A percentile compares a stretch with the other conserved stretches of the same genome.
Conservation (phyloP, 441 rosid species). For the Pelargonium fulgidum region DNA sequence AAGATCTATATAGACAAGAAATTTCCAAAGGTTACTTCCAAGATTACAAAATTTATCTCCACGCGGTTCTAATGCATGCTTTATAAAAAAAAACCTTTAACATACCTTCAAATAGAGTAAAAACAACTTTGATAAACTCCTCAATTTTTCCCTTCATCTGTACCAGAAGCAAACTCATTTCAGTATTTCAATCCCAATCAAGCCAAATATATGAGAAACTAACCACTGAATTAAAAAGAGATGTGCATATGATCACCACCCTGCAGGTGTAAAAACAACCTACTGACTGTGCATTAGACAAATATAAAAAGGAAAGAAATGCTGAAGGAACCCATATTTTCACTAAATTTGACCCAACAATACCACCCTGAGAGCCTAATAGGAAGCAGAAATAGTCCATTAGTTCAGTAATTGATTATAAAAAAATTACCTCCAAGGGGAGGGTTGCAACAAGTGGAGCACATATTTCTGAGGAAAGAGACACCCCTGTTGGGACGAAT, state of each 20-base stretch:
- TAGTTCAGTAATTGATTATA: constrained; percentile 11
- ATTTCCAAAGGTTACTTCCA: constrained; percentile 17
- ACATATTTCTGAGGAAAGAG: constrained; percentile 42
- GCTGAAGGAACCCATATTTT: too few species aligned
- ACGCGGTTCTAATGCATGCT: background rate
- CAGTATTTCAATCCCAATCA: background rate
- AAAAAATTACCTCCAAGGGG: constrained; percentile 52
- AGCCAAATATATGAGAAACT: background rate
- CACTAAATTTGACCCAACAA: background rate
- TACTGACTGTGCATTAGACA: too few species aligned
- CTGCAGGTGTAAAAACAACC: too few species aligned
- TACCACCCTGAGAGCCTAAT: background rate
- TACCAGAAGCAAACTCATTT: background rate
- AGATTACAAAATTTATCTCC: background rate
- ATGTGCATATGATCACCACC: too few species aligned
- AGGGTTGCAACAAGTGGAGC: constrained; percentile 67
- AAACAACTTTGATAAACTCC: constrained; percentile 64
- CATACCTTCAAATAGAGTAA: constrained; percentile 72
- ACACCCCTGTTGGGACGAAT: constrained; percentile 42
- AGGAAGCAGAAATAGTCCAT: constrained; percentile 7
- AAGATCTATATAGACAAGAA: constrained; percentile 43
- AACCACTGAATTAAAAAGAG: background rate
- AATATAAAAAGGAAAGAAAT: too few species aligned
- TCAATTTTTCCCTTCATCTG: constrained; percentile 65
- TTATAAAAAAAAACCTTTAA: background rate